Base-by-base conservation (phyloP, 2,329 filamentous ascomycete species). In the Fusarium mundagurra region DNA sequence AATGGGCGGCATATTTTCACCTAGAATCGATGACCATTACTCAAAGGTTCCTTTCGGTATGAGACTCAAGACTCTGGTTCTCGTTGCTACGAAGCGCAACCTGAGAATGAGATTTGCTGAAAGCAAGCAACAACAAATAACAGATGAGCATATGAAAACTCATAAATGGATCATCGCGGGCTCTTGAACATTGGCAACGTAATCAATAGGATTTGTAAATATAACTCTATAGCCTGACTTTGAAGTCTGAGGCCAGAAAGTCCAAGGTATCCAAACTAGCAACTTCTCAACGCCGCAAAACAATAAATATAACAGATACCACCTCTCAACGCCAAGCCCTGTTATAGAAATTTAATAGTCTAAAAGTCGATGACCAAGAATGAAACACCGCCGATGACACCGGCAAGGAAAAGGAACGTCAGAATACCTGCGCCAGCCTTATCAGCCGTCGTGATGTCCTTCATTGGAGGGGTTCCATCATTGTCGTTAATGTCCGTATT, bases 351-450 rank as follows among this genome's bases (percentile, higher is more conserved):
- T 16, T 36, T 16, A 44, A 11, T 17, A 9, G 18, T 44, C 43
- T 71, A 70, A 31, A 70, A 29, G 18, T 70, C 67, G 12, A 74
- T 22, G 22, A 65, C 62, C n/a, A 70, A 51, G 54, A 75, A 90
- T 31, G 85, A 79, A 36, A 84, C 83, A n/a, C 87, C 86, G 20
- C 84, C 86, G 8, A 90, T 51, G 34, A 89, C 79, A 63, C 87
- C 85, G 17, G 86, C 80, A 39, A 85, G 77, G 24, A 90, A 76
- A 1, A 88, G 81, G 13, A 86, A 83, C 31, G 89, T 91, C 68
- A 89, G 50, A 68, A 91, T 87, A 18, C 87, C 88, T 2, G 89
- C 89, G 1, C 87, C 89, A 2, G 88, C 88, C 75, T 82, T 84
- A 67, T 90, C 89, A n/a, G 80, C 83, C 6, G 79, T 83, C 5